Evolutionary conservation across 2,329 filamentous ascomycete species (phyloP), one percentile per base, ranked within the genome.

Genomic region (Endoconidiophora polonica): DNA sequence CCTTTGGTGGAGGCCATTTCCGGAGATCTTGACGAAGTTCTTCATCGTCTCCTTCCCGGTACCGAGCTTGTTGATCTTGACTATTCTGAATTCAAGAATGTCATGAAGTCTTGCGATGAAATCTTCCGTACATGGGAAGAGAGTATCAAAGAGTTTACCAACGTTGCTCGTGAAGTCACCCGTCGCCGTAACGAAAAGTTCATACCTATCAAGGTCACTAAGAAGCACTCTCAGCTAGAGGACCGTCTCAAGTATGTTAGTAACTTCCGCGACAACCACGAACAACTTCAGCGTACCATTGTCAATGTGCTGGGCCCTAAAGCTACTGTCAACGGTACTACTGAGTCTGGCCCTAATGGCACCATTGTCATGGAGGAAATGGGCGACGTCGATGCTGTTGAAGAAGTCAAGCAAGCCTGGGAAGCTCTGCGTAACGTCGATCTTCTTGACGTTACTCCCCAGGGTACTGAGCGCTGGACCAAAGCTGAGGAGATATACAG

Each of bases 1-100:
- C 85, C 87, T 48, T 76, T 99, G n/a, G 91, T 96, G 9, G 88
- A 95, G 66, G 87, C 90, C 23, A 95, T 99, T 56, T 98, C 93
- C 4, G 84, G 80, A 9, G 93, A 98, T 62, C 71, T 99, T 40
- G 86, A 98, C 59, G 76, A 81, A 46, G 82, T 86, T 53, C 74
- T 98, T 56, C 90, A 95, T 62, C 77, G 81, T 14, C 69, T 98
- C 42, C 75, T 99, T 18, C 82, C 86, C 16, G 91, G 91, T 36
- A 83, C 82, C 24, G 81, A 87, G 52, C 72, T 98, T 50, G 90
- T 98, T 67, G 86, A 95, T 59, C 75, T 96, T 49, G 86, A 91
- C 55, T 96, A 93, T 61, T 77, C 79, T 46, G 90, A 96, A 56
- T 99, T 99, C 62, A 78, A 83, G 59, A 76, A 74, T 20, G 74